These are phyloP conservation scores for Gyromitra esculenta DNA, from an alignment of 2,329 filamentous ascomycete species.

Conservation along the genomic window DNA sequence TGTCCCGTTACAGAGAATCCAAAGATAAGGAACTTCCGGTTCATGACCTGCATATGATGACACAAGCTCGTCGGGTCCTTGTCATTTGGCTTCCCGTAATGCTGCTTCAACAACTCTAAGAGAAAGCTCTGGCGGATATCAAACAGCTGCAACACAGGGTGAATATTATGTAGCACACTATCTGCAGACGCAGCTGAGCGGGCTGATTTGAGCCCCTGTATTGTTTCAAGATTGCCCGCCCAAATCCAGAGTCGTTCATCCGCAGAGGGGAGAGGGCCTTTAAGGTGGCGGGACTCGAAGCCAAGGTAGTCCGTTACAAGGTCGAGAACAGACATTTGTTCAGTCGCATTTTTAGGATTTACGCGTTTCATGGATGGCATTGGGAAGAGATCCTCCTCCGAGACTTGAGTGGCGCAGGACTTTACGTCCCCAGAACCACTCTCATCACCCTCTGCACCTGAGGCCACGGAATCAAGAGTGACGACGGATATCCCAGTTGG, in stretches of 20 bases:
- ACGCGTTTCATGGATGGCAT: conserved; percentile 51
- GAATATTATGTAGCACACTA: conserved; percentile 47
- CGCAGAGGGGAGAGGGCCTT: conserved; percentile 25
- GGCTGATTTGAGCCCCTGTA: conserved; percentile 44
- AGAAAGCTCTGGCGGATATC: conserved; percentile 49
- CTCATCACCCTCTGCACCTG: not conserved
- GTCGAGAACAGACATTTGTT: conserved; percentile 46
- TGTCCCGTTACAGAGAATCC: conserved; percentile 49
- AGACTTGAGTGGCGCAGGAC: conserved; percentile 28
- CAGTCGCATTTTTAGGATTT: conserved; percentile 40
- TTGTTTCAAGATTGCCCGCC: conserved; percentile 49
- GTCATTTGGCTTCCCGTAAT: conserved; percentile 50
- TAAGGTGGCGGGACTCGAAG: conserved; percentile 42
- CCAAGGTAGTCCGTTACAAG: conserved; percentile 48
- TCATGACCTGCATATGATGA: conserved; percentile 51
- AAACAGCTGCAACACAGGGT: conserved; percentile 49
- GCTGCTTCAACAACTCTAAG: conserved; percentile 47
- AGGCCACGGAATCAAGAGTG: not conserved
- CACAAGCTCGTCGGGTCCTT: conserved; percentile 50
- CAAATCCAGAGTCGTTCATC: conserved; percentile 46
- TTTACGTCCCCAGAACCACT: conserved; percentile 12
- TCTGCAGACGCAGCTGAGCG: conserved; percentile 26
- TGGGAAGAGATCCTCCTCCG: conserved; percentile 47
- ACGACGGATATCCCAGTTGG: not conserved
- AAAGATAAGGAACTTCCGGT: conserved; percentile 52